These are phyloP conservation scores for Cucumis melo DNA, from an alignment of 306 rosid genomes.

Conservation along the genomic window DNA sequence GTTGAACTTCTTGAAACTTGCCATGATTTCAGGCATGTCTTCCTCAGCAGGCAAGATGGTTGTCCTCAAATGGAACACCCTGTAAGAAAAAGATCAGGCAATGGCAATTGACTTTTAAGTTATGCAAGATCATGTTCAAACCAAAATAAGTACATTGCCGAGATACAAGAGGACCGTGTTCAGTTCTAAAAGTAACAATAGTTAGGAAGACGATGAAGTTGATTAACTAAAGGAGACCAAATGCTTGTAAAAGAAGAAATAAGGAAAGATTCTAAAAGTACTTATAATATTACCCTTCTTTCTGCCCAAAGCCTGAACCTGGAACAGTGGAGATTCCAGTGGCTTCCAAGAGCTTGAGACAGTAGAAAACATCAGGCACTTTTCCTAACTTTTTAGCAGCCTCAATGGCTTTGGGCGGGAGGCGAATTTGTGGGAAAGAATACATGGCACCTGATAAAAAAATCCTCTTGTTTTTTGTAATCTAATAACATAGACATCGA, in stretches of 20 bases:
- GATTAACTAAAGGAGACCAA: too few species aligned
- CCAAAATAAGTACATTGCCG: background rate
- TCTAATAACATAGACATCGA: background rate
- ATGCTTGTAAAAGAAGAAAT: background rate
- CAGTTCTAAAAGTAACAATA: background rate
- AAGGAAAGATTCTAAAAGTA: background rate
- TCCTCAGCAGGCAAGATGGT: constrained; percentile 96
- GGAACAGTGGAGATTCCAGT: constrained; percentile 99
- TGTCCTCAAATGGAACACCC: constrained; percentile 97
- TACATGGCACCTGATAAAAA: constrained; percentile 88
- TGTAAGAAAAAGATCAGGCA: constrained; percentile 12
- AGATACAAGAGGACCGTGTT: background rate
- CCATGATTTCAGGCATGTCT: constrained; percentile 90
- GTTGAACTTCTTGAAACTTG: constrained; percentile 86
- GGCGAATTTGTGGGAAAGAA: constrained; percentile 87
- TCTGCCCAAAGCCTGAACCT: constrained; percentile 98
- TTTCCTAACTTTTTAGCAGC: constrained; percentile 78
- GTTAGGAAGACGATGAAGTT: background rate
- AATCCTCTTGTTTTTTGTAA: background rate
- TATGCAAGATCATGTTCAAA: background rate
- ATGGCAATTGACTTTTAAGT: background rate
- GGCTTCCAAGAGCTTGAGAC: constrained; percentile 94
- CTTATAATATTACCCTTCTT: constrained; percentile 55
- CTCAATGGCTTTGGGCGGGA: constrained; percentile 80
- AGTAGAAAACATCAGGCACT: constrained; percentile 88